Evolutionary conservation across 768 basidiomycete species (phyloP).

Genomic region (Rhizopogon vulgaris): DNA sequence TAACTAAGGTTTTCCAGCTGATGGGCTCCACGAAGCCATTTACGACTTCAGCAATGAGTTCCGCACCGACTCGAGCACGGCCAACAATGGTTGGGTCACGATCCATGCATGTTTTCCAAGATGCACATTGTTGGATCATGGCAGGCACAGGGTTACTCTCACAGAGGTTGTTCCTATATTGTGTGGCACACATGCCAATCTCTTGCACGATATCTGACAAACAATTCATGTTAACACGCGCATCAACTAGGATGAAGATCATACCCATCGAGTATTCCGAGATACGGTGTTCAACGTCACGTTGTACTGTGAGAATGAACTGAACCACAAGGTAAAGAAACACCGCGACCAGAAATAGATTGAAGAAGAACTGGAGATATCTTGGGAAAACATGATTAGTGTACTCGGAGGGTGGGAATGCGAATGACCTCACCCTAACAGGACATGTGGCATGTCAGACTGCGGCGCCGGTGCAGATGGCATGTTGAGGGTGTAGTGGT

Average conservation of each 20-base stretch:
- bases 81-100: constrained; percentile 87
- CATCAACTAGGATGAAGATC: constrained; percentile 20
- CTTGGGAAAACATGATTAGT: constrained; percentile 32
- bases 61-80: constrained; percentile 84
- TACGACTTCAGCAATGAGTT: constrained; percentile 92
- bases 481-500: constrained; percentile 83
- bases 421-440: constrained; percentile 65
- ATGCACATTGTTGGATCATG: constrained; percentile 78
- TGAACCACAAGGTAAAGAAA: constrained; percentile 81
- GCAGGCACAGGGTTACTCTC: constrained; percentile 72
- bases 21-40: constrained; percentile 97
- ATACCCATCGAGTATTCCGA: constrained; percentile 84
- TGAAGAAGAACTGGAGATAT: constrained; percentile 94
- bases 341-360: constrained; percentile 73
- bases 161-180: constrained; percentile 82
- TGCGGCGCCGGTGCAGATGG: constrained; percentile 49
- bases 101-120: constrained; percentile 95
- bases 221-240: constrained; percentile 12
- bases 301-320: constrained; percentile 85
- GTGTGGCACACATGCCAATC: constrained; percentile 78
- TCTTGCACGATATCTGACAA: constrained; percentile 82
- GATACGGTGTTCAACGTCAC: constrained; percentile 84
- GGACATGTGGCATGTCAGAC: constrained; percentile 71
- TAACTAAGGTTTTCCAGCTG: constrained; percentile 93
- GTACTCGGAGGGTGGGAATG: not conserved